Base-by-base conservation (phyloP, 768 basidiomycete genomes). In the Tubosaeta sp. region DNA sequence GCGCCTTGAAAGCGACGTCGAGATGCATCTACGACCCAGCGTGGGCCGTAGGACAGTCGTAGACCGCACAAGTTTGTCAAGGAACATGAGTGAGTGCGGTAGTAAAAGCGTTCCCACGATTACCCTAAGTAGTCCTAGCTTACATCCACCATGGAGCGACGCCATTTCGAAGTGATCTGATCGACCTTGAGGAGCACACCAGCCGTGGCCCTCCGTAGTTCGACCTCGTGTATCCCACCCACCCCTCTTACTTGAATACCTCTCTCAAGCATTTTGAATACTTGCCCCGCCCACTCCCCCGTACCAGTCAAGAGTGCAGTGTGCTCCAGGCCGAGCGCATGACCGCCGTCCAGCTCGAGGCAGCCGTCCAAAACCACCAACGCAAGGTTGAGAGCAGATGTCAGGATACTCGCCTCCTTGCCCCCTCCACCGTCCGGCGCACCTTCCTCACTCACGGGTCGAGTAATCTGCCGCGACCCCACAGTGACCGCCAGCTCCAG, bases 161-260 rank as follows among this genome's bases (percentile, higher is more conserved):
- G 73, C 86, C 87, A 90, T 62, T 71, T 81, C 36, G 80, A 79
- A 4, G 78, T 76, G 16, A 90, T 69, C 55, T 84, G 82, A 46
- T 92, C 87, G 6, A 90, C 79, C 64, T 89, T 90, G 48, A 96
- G 68, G 39, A 94, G 65, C 1, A 94, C 86, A 0, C 90, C 90
- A 1, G 90, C 91, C 2, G 86, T 83, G 1, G 82, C 83, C 48
- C 84, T 80, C 48, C 77, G 78, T 30, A 92, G 63, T 55, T 80
- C 79, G 2, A 76, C 64, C 62, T 84, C 83, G 54, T 84, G 75
- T 44, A 75, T 59, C 18, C 91, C 87, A 41, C 90, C 86, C 4
- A 81, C 78, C 2, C 86, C 82, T 54, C 77, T 69, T 22, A 84
- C 69, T 44, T 69, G 78, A 35, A 78, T 62, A 1, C 93, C 88